Percentiles rank a stretch among this genome's conserved stretches.
Conservation (phyloP, 805 yeast genomes). For the Metschnikowia kunwiensis region DNA sequence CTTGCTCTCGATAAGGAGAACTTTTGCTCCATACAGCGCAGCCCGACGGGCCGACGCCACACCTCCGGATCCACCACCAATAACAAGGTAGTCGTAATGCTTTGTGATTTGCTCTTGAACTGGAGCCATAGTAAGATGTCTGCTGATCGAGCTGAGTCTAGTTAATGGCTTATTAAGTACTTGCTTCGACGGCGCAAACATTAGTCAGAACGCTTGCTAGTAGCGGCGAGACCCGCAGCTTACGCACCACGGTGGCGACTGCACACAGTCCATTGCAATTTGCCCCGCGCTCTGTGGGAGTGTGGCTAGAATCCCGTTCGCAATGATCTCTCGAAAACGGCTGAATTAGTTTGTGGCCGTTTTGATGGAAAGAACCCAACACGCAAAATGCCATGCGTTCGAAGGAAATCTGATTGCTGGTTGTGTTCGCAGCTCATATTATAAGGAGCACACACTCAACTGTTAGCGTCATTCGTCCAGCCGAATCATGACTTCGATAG, state of each 20-base stretch:
- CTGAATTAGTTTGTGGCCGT: too few relatives aligned
- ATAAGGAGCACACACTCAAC: too few relatives aligned
- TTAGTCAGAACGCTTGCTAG: background rate
- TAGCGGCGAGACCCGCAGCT: conserved; percentile 1
- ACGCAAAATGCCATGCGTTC: too few relatives aligned
- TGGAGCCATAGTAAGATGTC: conserved; percentile 55
- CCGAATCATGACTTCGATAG: too few relatives aligned
- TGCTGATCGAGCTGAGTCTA: conserved; percentile 22
- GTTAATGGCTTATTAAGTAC: conserved; percentile 9
- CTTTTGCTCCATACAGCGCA: conserved; percentile 87
- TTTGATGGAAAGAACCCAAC: too few relatives aligned
- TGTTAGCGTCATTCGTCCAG: too few relatives aligned
- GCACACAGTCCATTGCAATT: conserved; percentile 6
- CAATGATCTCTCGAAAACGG: too few relatives aligned
- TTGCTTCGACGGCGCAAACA: conserved; percentile 13
- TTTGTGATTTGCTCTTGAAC: conserved; percentile 27
- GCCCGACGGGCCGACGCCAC: conserved; percentile 98
- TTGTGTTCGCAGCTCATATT: too few relatives aligned
- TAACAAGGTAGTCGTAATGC: conserved; percentile 88
- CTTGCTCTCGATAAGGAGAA: conserved; percentile 74
- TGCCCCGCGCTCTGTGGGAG: too few relatives aligned
- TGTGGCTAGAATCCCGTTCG: too few relatives aligned
- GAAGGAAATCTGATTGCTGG: too few relatives aligned
- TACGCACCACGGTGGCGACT: background rate
- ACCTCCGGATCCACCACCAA: conserved; percentile 99